phyloP scores from a whole-genome alignment of 495 filamentous ascomycete species.

The Tuber melanosporum region DNA sequence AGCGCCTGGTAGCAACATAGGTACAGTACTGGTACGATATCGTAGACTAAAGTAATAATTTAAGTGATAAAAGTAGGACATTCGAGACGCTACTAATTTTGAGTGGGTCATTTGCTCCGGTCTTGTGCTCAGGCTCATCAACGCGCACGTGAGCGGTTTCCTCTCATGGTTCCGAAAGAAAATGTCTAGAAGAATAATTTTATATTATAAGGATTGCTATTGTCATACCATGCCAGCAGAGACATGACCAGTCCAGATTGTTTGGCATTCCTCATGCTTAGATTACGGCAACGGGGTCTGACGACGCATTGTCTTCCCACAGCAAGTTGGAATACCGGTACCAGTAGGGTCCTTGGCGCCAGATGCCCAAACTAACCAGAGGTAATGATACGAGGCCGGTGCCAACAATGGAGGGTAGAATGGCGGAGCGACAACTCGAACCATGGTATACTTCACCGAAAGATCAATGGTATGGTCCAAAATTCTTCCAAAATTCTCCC shows the following conservation, averaged over 20 bases:
- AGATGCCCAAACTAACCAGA: background rate
- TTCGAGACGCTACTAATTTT: background rate
- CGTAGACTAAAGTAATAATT: background rate
- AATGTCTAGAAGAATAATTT: background rate
- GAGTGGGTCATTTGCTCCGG: background rate
- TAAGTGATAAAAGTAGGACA: background rate
- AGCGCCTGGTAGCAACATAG: background rate
- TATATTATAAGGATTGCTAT: background rate
- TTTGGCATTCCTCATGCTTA: background rate
- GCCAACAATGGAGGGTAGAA: too few species aligned
- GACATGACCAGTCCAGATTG: background rate
- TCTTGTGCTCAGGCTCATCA: background rate
- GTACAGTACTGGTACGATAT: background rate
- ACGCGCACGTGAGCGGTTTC: background rate
- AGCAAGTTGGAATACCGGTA: background rate
- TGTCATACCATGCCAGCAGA: background rate
- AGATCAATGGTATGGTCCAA: too few species aligned
- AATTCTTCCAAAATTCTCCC: too few species aligned
- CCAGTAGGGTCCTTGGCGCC: background rate
- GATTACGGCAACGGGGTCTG: background rate
- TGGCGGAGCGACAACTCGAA: too few species aligned
- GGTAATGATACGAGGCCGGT: too few species aligned
- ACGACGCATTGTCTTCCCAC: background rate
- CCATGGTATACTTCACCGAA: too few species aligned
- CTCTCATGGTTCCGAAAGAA: background rate